Percentiles rank a stretch among this genome's conserved stretches.
Evolutionary conservation across 768 basidiomycete genomes (phyloP).

Genomic region (Grammothele lineata): DNA sequence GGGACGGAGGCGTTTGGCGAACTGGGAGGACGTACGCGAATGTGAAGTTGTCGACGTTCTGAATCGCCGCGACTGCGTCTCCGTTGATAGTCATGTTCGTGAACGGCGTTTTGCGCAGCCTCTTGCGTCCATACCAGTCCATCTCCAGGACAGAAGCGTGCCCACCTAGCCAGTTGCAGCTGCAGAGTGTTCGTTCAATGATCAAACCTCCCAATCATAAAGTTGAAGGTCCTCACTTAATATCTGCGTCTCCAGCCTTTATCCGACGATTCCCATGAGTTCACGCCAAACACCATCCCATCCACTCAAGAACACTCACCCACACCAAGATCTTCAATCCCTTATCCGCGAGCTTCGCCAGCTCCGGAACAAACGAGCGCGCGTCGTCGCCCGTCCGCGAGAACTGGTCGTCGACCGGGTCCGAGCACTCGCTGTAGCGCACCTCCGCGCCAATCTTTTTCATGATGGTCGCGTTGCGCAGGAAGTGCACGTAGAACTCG

Average conservation of each 20-base stretch:
- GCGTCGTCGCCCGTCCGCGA: slow-evolving; percentile 56
- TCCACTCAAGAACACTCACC: slow-evolving; percentile 27
- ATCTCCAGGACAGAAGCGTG: slow-evolving; percentile 38
- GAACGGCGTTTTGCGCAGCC: slow-evolving; percentile 35
- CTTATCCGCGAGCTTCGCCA: slow-evolving; percentile 42
- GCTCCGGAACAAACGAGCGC: slow-evolving; percentile 47
- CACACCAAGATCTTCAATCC: slow-evolving; percentile 36
- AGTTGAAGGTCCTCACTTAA: slow-evolving; percentile 23
- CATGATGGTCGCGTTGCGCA: slow-evolving; percentile 33
- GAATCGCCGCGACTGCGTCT: slow-evolving; percentile 49
- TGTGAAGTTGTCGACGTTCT: slow-evolving; percentile 62
- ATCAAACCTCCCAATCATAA: too few relatives aligned
- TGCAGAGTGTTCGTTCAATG: slow-evolving; percentile 3
- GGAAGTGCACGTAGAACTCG: slow-evolving; percentile 48
- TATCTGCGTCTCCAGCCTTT: slow-evolving; percentile 40
- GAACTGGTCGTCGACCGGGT: slow-evolving; percentile 40
- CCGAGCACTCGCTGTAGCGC: slow-evolving; percentile 45
- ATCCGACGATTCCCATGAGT: slow-evolving; percentile 1
- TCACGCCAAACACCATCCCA: too few relatives aligned
- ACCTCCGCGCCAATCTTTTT: slow-evolving; percentile 47
- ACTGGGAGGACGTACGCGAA: slow-evolving; percentile 50
- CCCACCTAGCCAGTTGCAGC: slow-evolving; percentile 38
- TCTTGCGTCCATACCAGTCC: slow-evolving; percentile 43
- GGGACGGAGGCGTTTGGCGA: background rate
- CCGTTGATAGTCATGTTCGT: slow-evolving; percentile 56